Evolutionary conservation across 1,284 basidiomycete species (phyloP), one percentile per base, ranked within the genome.

Genomic region (Puccinia brachypodii): DNA sequence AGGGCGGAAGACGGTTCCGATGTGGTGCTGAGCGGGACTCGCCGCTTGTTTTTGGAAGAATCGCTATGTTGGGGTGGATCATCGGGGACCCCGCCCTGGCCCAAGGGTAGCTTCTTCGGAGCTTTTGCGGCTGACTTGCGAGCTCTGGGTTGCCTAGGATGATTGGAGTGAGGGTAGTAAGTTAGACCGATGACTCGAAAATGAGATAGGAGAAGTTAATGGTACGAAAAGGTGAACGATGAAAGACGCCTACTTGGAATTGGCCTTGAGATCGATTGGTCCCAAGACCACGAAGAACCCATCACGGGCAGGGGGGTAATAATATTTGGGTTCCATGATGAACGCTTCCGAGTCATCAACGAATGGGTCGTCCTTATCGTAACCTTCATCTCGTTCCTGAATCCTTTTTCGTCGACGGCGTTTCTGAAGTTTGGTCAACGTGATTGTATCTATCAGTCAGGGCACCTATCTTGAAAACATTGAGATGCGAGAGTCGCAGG

Each of bases 331-430:
- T 85, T 96, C 92, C 87, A 98, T 95, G 60, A 96, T 89, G 28
- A 91, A 91, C 78, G 97, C 89, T 86, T 99, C 96, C 0, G 94
- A 94, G 87, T 99, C 96, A 88, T 99, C 96, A 85, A 99, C 98
- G 88, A 98, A 98, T 0, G 94, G 93, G 87, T 99, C 96, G 0
- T 90, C 89, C 25, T 92, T 89, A 87, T 99, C 96, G 88, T 99
- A 99, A 28, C 87, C 87, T 69, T 87, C 87, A 40, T 84, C 84
- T 44, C 85, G 84, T 60, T 84, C 84, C 47, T 84, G 76, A 31
- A 85, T 76, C 11, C 74, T 83, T n/a, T 58, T 85, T 92, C 85
- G 72, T 84, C 92, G 80, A 31, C 76, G 82, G 16, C 73, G 66
- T 81, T 81, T 82, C 76, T 78, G 56, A 25, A 13, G 69, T 31